These are phyloP conservation scores for Fusarium marasasianum DNA, from an alignment of 2,329 filamentous ascomycete genomes.

Conservation along the genomic window DNA sequence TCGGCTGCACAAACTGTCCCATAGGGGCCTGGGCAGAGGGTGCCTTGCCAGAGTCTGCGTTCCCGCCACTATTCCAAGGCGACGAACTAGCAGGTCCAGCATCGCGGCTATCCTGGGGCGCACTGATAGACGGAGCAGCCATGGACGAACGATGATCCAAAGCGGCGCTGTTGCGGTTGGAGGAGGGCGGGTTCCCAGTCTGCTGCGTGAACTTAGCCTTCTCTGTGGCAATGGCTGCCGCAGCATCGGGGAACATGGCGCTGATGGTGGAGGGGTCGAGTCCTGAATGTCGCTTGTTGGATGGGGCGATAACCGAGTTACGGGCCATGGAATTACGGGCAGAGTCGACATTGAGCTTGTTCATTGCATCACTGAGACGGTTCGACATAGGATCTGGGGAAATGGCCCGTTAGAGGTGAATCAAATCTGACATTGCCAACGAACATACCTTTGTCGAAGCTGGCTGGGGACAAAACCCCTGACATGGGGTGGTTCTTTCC, in stretches of 20 bases:
- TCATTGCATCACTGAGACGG: conserved; percentile 95
- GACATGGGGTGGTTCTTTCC: conserved; percentile 98
- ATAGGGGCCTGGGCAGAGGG: conserved; percentile 83
- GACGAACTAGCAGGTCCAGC: conserved; percentile 58
- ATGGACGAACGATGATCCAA: conserved; percentile 81
- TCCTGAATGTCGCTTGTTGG: conserved; percentile 95
- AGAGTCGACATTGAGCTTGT: conserved; percentile 87
- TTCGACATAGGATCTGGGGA: conserved; percentile 91
- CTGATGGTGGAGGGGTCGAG: conserved; percentile 94
- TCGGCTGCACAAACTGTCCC: conserved; percentile 93
- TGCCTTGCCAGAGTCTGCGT: conserved; percentile 70
- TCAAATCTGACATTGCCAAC: neutral
- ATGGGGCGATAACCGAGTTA: conserved; percentile 74
- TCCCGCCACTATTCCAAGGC: conserved; percentile 75
- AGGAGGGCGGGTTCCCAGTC: conserved; percentile 87
- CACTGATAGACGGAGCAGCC: conserved; percentile 77
- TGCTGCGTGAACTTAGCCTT: conserved; percentile 98
- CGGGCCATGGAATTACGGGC: conserved; percentile 87
- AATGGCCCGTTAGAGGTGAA: conserved; percentile 22
- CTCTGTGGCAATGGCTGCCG: conserved; percentile 97
- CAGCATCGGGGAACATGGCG: conserved; percentile 98
- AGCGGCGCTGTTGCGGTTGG: conserved; percentile 89
- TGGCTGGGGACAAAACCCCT: conserved; percentile 90
- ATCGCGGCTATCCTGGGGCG: conserved; percentile 53
- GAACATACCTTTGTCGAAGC: conserved; percentile 89